Evolutionary conservation across 306 rosid genomes (phyloP).

Genomic region (Bauhinia variegata): DNA sequence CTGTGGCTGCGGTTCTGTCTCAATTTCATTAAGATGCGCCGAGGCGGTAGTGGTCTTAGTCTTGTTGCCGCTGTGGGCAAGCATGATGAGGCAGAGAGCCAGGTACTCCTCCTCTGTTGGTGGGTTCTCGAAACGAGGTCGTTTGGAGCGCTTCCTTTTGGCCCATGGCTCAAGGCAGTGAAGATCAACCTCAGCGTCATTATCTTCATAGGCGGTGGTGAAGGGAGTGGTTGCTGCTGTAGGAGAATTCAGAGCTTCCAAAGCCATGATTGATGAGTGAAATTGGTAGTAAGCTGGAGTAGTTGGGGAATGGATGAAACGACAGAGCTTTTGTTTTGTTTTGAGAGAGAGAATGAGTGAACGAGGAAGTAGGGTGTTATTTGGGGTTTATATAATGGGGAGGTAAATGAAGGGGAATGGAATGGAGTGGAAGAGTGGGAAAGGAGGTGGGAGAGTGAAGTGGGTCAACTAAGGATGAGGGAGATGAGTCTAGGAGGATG

Average conservation of each 20-base stretch:
- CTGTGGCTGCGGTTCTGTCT: constrained; percentile 2
- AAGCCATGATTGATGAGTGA: constrained; percentile 55
- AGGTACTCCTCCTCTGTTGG: constrained; percentile 81
- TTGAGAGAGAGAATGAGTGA: not conserved
- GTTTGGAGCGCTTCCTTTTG: constrained; percentile 73
- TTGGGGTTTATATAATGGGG: constrained; percentile 10
- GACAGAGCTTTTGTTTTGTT: not conserved
- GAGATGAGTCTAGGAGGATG: too few relatives aligned
- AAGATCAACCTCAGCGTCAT: constrained; percentile 29
- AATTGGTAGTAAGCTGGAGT: not conserved
- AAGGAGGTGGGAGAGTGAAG: constrained; percentile 34
- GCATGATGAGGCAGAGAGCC: constrained; percentile 97
- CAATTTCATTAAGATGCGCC: not conserved
- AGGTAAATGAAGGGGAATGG: too few relatives aligned
- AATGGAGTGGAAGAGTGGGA: not conserved
- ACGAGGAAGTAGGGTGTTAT: constrained; percentile 1
- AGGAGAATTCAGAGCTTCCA: constrained; percentile 77
- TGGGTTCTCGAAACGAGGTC: constrained; percentile 50
- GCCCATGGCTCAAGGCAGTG: constrained; percentile 64
- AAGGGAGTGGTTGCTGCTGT: constrained; percentile 45
- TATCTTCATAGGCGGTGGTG: constrained; percentile 16
- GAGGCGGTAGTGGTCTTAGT: not conserved
- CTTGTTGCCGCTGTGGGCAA: constrained; percentile 63
- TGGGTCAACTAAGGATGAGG: constrained; percentile 48
- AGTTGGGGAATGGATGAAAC: not conserved